These are phyloP conservation scores for Ophiocordyceps camponoti-leonardi DNA, from an alignment of 2,329 filamentous ascomycete genomes.

Conservation along the genomic window DNA sequence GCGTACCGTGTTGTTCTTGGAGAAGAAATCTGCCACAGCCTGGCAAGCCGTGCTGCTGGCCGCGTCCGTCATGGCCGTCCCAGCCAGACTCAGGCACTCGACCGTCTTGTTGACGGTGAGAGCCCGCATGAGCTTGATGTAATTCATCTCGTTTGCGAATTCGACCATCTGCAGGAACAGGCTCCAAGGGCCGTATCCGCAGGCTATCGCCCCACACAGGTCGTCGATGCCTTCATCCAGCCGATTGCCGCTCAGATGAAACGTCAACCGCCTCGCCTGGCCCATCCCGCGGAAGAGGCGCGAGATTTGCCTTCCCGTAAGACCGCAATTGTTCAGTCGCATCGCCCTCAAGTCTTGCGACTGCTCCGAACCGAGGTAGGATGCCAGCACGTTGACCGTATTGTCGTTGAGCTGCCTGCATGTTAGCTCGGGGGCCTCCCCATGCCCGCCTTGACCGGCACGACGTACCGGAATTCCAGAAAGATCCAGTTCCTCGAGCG, in stretches of 20 bases:
- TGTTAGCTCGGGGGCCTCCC: conserved; percentile 2
- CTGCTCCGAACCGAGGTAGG: conserved; percentile 23
- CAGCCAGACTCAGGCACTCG: conserved; percentile 33
- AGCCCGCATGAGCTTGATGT: conserved; percentile 30
- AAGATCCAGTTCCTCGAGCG: conserved; percentile 35
- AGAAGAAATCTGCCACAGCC: conserved; percentile 31
- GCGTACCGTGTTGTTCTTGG: conserved; percentile 30
- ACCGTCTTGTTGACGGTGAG: conserved; percentile 32
- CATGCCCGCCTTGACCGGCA: neutral
- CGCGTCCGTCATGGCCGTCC: conserved; percentile 31
- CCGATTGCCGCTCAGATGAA: conserved; percentile 33
- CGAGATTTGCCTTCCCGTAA: conserved; percentile 31
- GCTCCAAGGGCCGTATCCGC: conserved; percentile 28
- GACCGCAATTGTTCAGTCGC: conserved; percentile 31
- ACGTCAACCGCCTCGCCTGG: conserved; percentile 25
- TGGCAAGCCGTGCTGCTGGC: conserved; percentile 27
- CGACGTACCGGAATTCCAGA: conserved; percentile 32
- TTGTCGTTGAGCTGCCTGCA: conserved; percentile 26
- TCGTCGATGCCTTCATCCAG: conserved; percentile 34
- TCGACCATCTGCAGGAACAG: conserved; percentile 41
- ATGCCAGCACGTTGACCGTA: conserved; percentile 27
- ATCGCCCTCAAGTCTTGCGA: conserved; percentile 25
- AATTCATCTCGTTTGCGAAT: conserved; percentile 32
- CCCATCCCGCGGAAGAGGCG: conserved; percentile 34
- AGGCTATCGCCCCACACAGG: conserved; percentile 27